These are phyloP conservation scores for Rhododendron mucronatum DNA, from an alignment of 148 eudicot species.

Conservation along the genomic window DNA sequence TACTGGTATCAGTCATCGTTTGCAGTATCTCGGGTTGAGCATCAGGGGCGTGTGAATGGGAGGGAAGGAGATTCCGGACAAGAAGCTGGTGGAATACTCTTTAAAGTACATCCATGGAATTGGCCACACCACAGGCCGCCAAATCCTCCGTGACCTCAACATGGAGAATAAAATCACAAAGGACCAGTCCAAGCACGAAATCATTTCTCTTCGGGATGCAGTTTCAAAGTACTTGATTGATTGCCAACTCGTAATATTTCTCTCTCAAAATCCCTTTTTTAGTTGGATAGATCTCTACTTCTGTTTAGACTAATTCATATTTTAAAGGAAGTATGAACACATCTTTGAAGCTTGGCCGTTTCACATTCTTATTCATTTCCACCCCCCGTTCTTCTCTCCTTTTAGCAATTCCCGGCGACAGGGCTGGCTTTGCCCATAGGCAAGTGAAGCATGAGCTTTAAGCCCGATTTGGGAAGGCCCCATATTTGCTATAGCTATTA, in stretches of 20 bases:
- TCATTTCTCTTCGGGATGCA: slow-evolving; percentile 40
- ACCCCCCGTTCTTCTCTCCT: neutral
- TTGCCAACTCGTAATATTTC: slow-evolving; percentile 47
- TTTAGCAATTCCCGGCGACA: neutral
- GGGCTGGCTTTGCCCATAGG: neutral
- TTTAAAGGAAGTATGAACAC: neutral
- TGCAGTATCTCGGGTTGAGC: slow-evolving; percentile 29
- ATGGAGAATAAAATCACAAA: slow-evolving; percentile 56
- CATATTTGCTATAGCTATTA: neutral
- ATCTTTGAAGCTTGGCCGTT: neutral
- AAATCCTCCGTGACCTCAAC: slow-evolving; percentile 44
- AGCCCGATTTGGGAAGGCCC: neutral
- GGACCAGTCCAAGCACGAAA: slow-evolving; percentile 48
- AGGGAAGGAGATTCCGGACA: slow-evolving; percentile 43
- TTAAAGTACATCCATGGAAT: slow-evolving; percentile 59
- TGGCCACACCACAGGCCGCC: slow-evolving; percentile 39
- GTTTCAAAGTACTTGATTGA: slow-evolving; percentile 54
- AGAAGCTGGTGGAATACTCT: slow-evolving; percentile 50
- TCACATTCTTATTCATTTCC: neutral
- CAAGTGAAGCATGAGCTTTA: neutral
- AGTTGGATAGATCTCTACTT: neutral
- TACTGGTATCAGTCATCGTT: neutral
- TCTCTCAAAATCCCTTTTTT: neutral
- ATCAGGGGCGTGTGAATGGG: slow-evolving; percentile 57
- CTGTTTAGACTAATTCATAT: neutral